These are phyloP conservation scores for Adenanthera pavonina DNA, from an alignment of 306 rosid genomes.

Conservation along the genomic window DNA sequence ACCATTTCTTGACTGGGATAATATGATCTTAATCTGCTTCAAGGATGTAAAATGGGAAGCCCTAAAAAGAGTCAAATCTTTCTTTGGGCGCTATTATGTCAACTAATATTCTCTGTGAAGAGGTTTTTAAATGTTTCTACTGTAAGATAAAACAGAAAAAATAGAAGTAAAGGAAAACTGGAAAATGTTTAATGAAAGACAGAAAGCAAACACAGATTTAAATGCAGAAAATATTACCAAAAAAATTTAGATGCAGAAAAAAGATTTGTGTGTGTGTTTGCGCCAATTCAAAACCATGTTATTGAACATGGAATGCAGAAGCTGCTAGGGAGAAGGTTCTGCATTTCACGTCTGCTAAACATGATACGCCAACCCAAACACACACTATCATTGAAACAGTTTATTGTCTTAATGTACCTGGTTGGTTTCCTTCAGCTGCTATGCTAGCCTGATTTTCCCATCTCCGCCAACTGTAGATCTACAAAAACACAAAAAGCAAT, in stretches of 20 bases:
- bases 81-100: background rate
- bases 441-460: conserved; percentile 79
- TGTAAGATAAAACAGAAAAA: background rate
- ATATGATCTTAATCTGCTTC: background rate
- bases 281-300: too few species aligned
- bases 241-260: background rate
- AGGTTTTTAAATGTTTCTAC: background rate
- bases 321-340: too few species aligned
- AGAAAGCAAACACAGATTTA: background rate
- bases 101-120: background rate
- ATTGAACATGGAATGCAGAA: too few species aligned
- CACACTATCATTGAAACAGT: conserved; percentile 20
- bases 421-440: conserved; percentile 58
- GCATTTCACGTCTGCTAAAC: too few species aligned
- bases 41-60: background rate
- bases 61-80: background rate
- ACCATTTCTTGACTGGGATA: background rate
- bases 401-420: conserved; percentile 55
- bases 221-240: background rate
- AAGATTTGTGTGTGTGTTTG: background rate
- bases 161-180: background rate
- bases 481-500: conserved; percentile 35
- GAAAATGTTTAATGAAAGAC: background rate
- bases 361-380: too few species aligned
- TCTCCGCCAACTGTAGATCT: conserved; percentile 96